Evolutionary conservation across 345 rosid species (phyloP).

Genomic region (Populus ilicifolia): DNA sequence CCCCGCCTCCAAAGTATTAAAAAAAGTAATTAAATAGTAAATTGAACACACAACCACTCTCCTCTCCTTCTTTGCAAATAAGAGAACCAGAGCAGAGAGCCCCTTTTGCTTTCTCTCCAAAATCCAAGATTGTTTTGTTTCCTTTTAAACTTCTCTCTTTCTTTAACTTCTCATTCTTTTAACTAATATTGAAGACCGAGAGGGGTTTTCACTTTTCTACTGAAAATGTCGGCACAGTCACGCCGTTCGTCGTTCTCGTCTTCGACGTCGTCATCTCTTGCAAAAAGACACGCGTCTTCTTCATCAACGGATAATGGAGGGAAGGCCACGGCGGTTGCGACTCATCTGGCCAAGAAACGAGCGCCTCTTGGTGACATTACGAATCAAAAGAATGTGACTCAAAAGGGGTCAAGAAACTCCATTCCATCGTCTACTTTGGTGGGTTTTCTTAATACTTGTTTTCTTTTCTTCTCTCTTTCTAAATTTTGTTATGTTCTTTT

Average conservation of each 20-base stretch:
- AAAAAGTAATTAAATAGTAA: conserved; percentile 1
- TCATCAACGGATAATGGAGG: conserved; percentile 41
- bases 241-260: conserved; percentile 45
- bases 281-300: conserved; percentile 43
- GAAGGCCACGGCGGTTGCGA: conserved; percentile 30
- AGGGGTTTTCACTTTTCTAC: background rate
- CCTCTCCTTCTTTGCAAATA: background rate
- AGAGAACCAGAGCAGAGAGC: background rate
- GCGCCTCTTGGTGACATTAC: conserved; percentile 73
- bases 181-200: background rate
- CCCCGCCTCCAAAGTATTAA: conserved; percentile 13
- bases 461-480: background rate
- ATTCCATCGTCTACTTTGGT: conserved; percentile 55
- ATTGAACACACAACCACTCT: conserved; percentile 2
- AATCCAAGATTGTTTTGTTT: background rate
- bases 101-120: background rate
- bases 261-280: conserved; percentile 46
- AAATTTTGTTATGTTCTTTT: background rate
- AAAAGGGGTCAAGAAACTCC: conserved; percentile 33
- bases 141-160: background rate
- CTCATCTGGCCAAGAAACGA: conserved; percentile 59
- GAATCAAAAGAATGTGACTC: conserved; percentile 45
- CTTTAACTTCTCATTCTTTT: background rate
- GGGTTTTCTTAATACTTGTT: conserved; percentile 12
- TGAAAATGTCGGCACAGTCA: conserved; percentile 30